Base-by-base conservation (phyloP, 495 filamentous ascomycete species). In the Beverwykella pulmonaria region DNA sequence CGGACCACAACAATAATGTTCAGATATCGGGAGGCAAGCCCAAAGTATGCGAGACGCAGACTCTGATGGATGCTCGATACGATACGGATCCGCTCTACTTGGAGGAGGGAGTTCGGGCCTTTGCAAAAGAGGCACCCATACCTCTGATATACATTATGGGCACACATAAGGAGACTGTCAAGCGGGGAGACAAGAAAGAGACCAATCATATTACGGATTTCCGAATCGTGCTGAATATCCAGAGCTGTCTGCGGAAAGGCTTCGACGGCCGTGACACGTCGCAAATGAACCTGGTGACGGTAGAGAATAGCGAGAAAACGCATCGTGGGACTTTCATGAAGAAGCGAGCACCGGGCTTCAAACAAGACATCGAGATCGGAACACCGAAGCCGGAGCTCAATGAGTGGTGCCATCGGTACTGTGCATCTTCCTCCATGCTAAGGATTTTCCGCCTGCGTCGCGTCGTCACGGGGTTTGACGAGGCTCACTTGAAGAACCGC, bases 381-480 rank as follows among this genome's bases (percentile, higher is more conserved):
- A 46, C 53, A 0, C 20, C 60, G 12, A 56, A 46, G 29, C 69
- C 68, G 10, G 41, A 61, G 3, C 75, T 87, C 7, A 66, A 60
- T 2, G 82, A 83, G 57, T 87, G 85, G 84, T 86, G 83, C 66
- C 80, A 86, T 47, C 76, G 73, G 25, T 88, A 82, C 67, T 80
- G 78, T 39, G 78, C 81, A 7, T 83, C 80, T 60, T 74, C 78
- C 8, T 73, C 81, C 2, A 74, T 74, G 9, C 67, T 86, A 25
- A 82, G 86, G 67, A 78, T 75, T 54, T 84, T 88, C 60, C 74
- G 76, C 14, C 75, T 88, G 22, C 73, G 72, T 25, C 77, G 84
- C n/a, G 71, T 73, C 19, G 75, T 88, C 32, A 53, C 74, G 0
- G 83, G 84, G 15, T 80, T 87, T 70, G 80, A 87, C 66, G 71